Evolutionary conservation across 208 protist genomes (phyloP), one percentile per base, ranked within the genome.

Genomic region (Trypanosoma boissoni): DNA sequence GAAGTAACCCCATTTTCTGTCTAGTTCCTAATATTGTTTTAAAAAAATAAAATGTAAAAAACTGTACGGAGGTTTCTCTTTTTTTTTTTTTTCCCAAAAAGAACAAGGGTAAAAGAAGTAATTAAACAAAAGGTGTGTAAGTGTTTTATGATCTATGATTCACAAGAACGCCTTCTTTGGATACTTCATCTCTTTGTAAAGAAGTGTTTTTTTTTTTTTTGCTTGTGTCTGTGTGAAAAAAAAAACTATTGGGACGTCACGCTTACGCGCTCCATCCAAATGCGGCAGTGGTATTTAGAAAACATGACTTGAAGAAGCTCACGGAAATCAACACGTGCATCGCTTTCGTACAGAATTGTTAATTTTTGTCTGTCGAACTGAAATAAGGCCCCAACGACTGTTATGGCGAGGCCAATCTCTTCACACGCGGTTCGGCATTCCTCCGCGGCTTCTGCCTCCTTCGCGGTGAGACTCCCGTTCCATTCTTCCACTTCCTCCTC

Each of bases 361-460:
- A 94, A 65, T 71, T 96, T 94, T 31, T 90, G 68, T 37, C 70
- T 76, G 63, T 94, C 86, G 73, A 89, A 93, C 73, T 94, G 86
- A 52, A 89, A 94, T n/a, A 76, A 80, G n/a, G 87, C 86, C 2
- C 53, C 76, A 1, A 86, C 71, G 20, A 94, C 66, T 31, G 41
- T 63, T 59, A 94, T 77, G 9, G 72, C 80, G 27, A 94, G 69
- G 2, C 66, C 46, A 16, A 84, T 65, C 28, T 77, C 58, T 29
- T 58, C 58, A 10, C 74, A 85, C 1, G 72, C 79, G 32, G 68
- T 75, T 14, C 76, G 72, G 61, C 82, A 92, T 52, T 72, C 72
- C 50, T 56, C 58, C 37, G 89, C 23, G 28, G 84, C 74, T 46
- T 64, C 52, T 42, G 66, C 69, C 18, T 78, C 88, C 49, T 88